Base-by-base conservation (phyloP, 305 asterid genomes). In the Solanum hybrid region DNA sequence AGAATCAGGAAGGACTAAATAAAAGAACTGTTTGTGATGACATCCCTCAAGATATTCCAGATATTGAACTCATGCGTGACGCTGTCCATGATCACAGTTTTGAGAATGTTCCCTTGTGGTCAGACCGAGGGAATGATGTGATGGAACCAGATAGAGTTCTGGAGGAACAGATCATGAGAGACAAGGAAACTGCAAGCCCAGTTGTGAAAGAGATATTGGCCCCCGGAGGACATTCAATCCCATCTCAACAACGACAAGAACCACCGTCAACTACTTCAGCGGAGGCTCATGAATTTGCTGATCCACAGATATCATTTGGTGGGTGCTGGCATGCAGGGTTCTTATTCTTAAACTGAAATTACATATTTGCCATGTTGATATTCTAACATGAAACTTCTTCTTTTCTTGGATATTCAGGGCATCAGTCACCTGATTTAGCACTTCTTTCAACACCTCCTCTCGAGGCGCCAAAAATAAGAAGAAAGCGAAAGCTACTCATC, bases 91-190 rank as follows among this genome's bases (percentile, higher is more conserved):
- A 89, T 86, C 91, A 87, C 76, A 92, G 73, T 87, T 87, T 91
- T 89, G 92, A 88, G 85, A 89, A 87, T 85, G 90, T 92, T 87
- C 93, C 93, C 10, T 65, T 90, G 90, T 92, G 92, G 94, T 90
- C 95, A 34, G 93, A 91, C 51, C 93, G 92, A 15, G 93, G 89
- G 57, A 34, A 76, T 87, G 93, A 92, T 87, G 79, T 79, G n/a
- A n/a, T 91, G 90, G 98, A 90, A 9, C 98, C 97, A 20, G 99
- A 97, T 87, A 79, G 31, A 77, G 70, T 88, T 73, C 90, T 96
- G 45, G 98, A 89, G 89, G 94, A 95, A 88, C 97, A 93, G 93
- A 92, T 96, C 37, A 92, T 31, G 81, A 90, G 89, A 90, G 97
- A 96, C 10, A 93, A 89, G 79, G 93, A 92, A 86, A 87, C 70